Evolutionary conservation across 2,329 filamentous ascomycete species (phyloP).

Genomic region (Metarhizium sp.): DNA sequence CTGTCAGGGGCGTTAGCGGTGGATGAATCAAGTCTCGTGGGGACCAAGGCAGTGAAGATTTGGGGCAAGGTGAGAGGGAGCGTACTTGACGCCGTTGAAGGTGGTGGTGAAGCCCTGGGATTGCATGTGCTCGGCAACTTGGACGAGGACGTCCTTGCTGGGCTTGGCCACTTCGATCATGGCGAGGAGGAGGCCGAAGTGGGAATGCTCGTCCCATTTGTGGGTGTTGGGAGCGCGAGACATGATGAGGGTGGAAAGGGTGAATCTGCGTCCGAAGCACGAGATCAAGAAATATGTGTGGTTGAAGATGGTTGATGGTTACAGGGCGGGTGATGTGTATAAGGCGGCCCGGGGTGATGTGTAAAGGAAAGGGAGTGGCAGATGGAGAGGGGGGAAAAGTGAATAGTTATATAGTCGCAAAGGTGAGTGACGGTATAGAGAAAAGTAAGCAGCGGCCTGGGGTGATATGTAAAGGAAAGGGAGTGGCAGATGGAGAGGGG

Average conservation of each 20-base stretch:
- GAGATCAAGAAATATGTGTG: too few relatives aligned
- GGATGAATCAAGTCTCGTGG: neutral
- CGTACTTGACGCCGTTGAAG: slow-evolving; percentile 30
- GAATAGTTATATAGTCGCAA: too few relatives aligned
- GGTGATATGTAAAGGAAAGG: neutral
- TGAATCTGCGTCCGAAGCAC: neutral
- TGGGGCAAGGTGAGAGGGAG: slow-evolving; percentile 1
- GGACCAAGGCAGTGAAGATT: neutral
- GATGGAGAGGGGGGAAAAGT: too few relatives aligned
- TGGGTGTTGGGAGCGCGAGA: neutral
- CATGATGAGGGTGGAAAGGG: neutral
- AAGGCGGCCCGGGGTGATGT: neutral
- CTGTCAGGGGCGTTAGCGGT: slow-evolving; percentile 16
- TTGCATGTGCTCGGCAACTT: slow-evolving; percentile 21
- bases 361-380: neutral
- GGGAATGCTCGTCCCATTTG: slow-evolving; percentile 25
- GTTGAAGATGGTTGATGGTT: too few relatives aligned
- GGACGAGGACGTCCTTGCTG: slow-evolving; percentile 20
- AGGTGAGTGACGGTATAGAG: too few relatives aligned
- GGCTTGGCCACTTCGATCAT: slow-evolving; percentile 27
- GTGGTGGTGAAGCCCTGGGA: slow-evolving; percentile 28
- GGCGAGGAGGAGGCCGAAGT: slow-evolving; percentile 28
- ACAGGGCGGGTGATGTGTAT: too few relatives aligned
- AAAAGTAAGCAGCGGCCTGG: neutral
- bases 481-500: neutral